These are phyloP conservation scores for Diplotaxis tenuifolia DNA, from an alignment of 345 rosid species.

Conservation along the genomic window DNA sequence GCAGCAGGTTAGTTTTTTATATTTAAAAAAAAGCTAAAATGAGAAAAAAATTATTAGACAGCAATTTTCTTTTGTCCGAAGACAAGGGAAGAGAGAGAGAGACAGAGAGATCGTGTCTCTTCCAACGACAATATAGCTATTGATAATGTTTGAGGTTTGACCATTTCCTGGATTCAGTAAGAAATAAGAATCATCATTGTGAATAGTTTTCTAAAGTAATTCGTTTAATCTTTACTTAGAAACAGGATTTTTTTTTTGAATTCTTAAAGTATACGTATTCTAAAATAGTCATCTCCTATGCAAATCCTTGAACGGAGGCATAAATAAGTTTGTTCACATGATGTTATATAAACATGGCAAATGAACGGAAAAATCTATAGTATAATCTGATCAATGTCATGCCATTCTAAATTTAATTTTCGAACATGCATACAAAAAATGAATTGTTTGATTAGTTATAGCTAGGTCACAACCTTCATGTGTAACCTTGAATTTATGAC, in stretches of 20 bases:
- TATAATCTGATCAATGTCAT: background rate
- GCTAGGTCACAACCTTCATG: background rate
- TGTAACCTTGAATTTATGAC: background rate
- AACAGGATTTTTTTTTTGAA: background rate
- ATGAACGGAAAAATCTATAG: background rate
- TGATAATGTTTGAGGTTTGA: conserved; percentile 6
- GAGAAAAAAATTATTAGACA: background rate
- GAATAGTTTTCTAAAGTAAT: no score
- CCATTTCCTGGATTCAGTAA: background rate
- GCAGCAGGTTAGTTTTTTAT: conserved; percentile 52
- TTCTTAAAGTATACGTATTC: background rate
- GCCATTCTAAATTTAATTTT: background rate
- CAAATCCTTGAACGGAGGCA: background rate
- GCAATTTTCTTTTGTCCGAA: conserved; percentile 11
- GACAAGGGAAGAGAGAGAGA: conserved; percentile 22
- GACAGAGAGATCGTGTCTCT: conserved; percentile 18
- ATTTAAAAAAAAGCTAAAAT: background rate
- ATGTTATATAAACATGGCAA: background rate
- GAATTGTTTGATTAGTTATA: no score
- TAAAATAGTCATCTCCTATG: background rate
- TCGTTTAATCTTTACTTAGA: background rate
- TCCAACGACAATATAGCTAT: conserved; percentile 23
- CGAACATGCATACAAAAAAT: conserved; percentile 1
- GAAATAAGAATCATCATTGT: background rate
- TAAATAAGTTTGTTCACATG: no score